Percentiles rank a stretch among this genome's conserved stretches.
Conservation (phyloP, 192 early-diverging fungal genomes). For the Ambispora gerdemannii region DNA sequence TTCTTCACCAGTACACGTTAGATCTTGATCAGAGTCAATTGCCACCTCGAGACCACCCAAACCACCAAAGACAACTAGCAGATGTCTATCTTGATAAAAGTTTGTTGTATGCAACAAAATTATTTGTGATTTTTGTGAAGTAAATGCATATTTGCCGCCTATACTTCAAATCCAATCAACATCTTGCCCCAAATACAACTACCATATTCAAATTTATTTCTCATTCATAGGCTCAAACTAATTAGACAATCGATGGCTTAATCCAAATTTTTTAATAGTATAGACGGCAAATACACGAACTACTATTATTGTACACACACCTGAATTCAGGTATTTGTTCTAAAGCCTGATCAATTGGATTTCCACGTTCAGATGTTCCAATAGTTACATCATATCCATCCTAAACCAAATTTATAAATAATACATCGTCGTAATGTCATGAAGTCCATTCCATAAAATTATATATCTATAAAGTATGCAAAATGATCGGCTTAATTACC, state of each 20-base stretch:
- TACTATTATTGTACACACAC: no score
- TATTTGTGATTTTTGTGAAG: background rate
- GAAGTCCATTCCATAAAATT: background rate
- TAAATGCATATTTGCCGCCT: no score
- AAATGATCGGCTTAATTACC: no score
- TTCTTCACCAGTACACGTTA: slow-evolving; percentile 53
- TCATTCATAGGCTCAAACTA: no score
- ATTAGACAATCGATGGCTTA: no score
- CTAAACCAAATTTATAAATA: slow-evolving; percentile 13
- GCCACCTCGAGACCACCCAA: slow-evolving; percentile 61
- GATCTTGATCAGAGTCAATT: slow-evolving; percentile 59
- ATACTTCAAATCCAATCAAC: no score
- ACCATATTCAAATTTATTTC: no score
- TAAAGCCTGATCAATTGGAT: slow-evolving; percentile 23
- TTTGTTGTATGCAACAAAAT: slow-evolving; percentile 8
- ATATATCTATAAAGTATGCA: no score
- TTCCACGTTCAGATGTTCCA: slow-evolving; percentile 54
- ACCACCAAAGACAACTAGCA: slow-evolving; percentile 68
- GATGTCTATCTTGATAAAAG: slow-evolving; percentile 42
- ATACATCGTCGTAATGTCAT: background rate
- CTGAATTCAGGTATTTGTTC: slow-evolving; percentile 32
- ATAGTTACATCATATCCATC: slow-evolving; percentile 66
- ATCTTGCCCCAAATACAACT: no score
- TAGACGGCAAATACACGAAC: no score
- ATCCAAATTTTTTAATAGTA: no score